Conservation (phyloP, 345 rosid species). For the Physaria fendleri region DNA sequence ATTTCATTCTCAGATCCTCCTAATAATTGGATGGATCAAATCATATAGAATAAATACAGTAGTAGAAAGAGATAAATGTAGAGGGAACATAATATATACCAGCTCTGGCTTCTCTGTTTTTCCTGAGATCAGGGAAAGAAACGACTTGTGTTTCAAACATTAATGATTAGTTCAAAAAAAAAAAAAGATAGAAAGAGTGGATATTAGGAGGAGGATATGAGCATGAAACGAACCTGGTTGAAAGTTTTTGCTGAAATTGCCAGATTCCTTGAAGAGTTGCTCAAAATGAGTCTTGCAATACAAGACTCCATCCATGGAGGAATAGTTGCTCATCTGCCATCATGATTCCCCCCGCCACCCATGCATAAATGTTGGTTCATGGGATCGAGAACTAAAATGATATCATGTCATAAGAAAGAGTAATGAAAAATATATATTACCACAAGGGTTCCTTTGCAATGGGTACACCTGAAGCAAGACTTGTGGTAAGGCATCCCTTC, state of each 20-base stretch:
- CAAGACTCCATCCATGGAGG: slow-evolving; percentile 96
- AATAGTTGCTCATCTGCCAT: slow-evolving; percentile 91
- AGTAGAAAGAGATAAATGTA: neutral
- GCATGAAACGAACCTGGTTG: slow-evolving; percentile 42
- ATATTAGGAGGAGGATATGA: neutral
- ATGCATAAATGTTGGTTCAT: too few relatives aligned
- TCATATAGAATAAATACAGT: neutral
- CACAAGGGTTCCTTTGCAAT: slow-evolving; percentile 87
- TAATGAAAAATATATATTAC: slow-evolving; percentile 28
- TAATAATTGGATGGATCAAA: too few relatives aligned
- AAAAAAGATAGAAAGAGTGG: neutral
- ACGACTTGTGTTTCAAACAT: neutral
- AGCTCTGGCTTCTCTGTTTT: slow-evolving; percentile 54
- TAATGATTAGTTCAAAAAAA: neutral
- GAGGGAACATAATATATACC: slow-evolving; percentile 34
- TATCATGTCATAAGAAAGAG: neutral
- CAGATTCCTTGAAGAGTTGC: slow-evolving; percentile 98
- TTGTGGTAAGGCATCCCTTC: slow-evolving; percentile 89
- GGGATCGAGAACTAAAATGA: neutral
- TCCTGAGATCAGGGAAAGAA: slow-evolving; percentile 27
- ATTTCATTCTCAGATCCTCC: too few relatives aligned
- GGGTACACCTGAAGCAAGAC: slow-evolving; percentile 85
- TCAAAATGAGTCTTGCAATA: slow-evolving; percentile 97
- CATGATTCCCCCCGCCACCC: too few relatives aligned
- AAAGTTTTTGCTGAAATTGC: slow-evolving; percentile 94